These are phyloP conservation scores for Paraconiothyrium sp. DNA, from an alignment of 2,329 filamentous ascomycete genomes.

Conservation along the genomic window DNA sequence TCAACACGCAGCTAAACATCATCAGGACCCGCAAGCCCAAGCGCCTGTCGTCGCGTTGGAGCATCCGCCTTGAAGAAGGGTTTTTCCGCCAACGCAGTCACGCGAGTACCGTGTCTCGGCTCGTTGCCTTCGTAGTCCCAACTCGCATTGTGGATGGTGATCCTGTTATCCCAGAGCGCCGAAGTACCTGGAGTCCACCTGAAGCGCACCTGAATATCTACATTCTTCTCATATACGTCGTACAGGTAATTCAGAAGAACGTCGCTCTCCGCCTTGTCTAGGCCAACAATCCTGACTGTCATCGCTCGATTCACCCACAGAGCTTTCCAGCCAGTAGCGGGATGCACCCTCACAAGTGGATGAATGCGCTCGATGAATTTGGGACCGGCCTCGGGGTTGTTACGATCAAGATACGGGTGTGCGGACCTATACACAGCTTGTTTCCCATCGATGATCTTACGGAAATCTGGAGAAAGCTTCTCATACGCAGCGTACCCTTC, in stretches of 20 bases:
- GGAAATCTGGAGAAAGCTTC: slow-evolving; percentile 75
- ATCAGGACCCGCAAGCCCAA: slow-evolving; percentile 69
- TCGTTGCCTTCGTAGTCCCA: slow-evolving; percentile 76
- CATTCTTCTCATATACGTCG: slow-evolving; percentile 73
- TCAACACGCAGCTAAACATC: slow-evolving; percentile 55
- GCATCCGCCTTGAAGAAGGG: slow-evolving; percentile 72
- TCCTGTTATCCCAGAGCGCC: slow-evolving; percentile 77
- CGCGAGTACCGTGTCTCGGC: slow-evolving; percentile 75
- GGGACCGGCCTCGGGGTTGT: slow-evolving; percentile 68
- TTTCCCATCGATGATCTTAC: slow-evolving; percentile 74
- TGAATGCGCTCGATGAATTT: slow-evolving; percentile 73
- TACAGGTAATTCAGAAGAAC: slow-evolving; percentile 72
- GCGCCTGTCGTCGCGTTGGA: slow-evolving; percentile 71
- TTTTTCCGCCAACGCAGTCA: slow-evolving; percentile 76
- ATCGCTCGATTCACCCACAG: slow-evolving; percentile 77
- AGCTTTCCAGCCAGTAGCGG: slow-evolving; percentile 77
- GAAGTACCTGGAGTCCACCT: slow-evolving; percentile 74
- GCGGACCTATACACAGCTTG: slow-evolving; percentile 72
- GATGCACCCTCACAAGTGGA: slow-evolving; percentile 75
- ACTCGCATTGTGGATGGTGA: slow-evolving; percentile 77
- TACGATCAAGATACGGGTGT: slow-evolving; percentile 72
- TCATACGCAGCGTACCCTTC: slow-evolving; percentile 71
- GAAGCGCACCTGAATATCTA: slow-evolving; percentile 77
- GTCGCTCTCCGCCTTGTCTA: slow-evolving; percentile 75
- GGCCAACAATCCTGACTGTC: slow-evolving; percentile 73